Percentiles rank a stretch among this genome's conserved stretches.
These are phyloP conservation scores for Powellomyces hirtus DNA, from an alignment of 192 early-diverging fungal genomes.

Conservation along the genomic window DNA sequence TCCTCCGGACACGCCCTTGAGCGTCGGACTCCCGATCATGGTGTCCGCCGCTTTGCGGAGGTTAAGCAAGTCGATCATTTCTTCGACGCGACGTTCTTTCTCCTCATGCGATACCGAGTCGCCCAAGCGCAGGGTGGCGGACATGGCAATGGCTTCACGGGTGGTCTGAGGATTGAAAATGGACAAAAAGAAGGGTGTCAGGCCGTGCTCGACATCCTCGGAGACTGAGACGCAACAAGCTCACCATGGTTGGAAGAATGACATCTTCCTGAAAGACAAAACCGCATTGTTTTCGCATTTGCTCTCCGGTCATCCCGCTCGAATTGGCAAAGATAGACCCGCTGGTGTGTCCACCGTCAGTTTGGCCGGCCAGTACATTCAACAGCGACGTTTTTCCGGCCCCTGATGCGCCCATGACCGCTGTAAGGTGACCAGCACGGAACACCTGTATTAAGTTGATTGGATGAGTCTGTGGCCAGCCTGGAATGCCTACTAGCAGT, in stretches of 20 bases:
- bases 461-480: not conserved
- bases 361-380: slow-evolving; percentile 49
- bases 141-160: slow-evolving; percentile 72
- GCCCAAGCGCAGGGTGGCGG: slow-evolving; percentile 56
- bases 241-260: slow-evolving; percentile 54
- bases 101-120: slow-evolving; percentile 37
- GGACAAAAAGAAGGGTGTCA: too few species aligned
- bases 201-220: not conserved
- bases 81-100: slow-evolving; percentile 47
- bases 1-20: slow-evolving; percentile 72
- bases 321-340: slow-evolving; percentile 64
- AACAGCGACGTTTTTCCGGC: slow-evolving; percentile 60
- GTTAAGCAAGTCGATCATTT: slow-evolving; percentile 58
- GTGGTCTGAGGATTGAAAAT: slow-evolving; percentile 48
- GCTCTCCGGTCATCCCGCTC: slow-evolving; percentile 43
- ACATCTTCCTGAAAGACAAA: slow-evolving; percentile 64
- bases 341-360: slow-evolving; percentile 38
- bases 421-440: slow-evolving; percentile 69
- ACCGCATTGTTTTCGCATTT: slow-evolving; percentile 53
- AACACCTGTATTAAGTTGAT: slow-evolving; percentile 21
- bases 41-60: slow-evolving; percentile 68
- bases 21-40: slow-evolving; percentile 57
- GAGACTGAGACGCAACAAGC: not conserved
- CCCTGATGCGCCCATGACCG: slow-evolving; percentile 87
- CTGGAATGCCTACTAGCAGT: not conserved